These are phyloP conservation scores for Leishmania tropica DNA, from an alignment of 208 protist genomes.

Conservation along the genomic window DNA sequence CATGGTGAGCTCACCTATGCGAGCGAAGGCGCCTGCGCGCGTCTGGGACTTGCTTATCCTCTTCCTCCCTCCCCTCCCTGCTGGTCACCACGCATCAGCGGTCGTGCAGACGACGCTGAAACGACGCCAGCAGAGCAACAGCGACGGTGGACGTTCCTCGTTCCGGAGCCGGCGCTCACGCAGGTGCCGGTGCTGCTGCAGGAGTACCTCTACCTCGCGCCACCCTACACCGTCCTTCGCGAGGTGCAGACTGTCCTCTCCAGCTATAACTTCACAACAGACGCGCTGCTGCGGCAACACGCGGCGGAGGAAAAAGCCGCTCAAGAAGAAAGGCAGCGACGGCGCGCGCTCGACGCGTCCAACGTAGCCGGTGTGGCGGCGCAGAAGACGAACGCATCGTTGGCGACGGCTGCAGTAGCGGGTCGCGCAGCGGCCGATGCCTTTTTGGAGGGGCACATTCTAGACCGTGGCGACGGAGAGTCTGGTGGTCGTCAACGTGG, in stretches of 20 bases:
- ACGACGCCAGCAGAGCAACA: background rate
- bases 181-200: constrained; percentile 35
- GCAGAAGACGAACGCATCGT: background rate
- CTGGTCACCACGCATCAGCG: background rate
- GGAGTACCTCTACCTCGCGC: constrained; percentile 57
- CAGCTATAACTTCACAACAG: constrained; percentile 63
- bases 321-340: background rate
- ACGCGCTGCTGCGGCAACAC: constrained; percentile 38
- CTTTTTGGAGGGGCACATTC: background rate
- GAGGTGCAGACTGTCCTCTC: constrained; percentile 37
- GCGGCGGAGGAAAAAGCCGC: constrained; percentile 3
- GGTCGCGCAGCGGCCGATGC: background rate
- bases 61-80: background rate
- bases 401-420: background rate
- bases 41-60: constrained; percentile 11
- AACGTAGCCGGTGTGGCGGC: background rate
- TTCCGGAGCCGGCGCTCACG: constrained; percentile 45
- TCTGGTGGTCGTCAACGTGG: background rate
- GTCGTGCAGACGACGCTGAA: background rate
- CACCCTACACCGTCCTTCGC: constrained; percentile 54
- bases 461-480: background rate
- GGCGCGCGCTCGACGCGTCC: background rate
- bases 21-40: constrained; percentile 17
- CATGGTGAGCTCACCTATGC: constrained; percentile 30
- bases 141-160: constrained; percentile 44